These are phyloP conservation scores for Agaricales sp. DNA, from an alignment of 1,284 basidiomycete genomes.

Conservation along the genomic window DNA sequence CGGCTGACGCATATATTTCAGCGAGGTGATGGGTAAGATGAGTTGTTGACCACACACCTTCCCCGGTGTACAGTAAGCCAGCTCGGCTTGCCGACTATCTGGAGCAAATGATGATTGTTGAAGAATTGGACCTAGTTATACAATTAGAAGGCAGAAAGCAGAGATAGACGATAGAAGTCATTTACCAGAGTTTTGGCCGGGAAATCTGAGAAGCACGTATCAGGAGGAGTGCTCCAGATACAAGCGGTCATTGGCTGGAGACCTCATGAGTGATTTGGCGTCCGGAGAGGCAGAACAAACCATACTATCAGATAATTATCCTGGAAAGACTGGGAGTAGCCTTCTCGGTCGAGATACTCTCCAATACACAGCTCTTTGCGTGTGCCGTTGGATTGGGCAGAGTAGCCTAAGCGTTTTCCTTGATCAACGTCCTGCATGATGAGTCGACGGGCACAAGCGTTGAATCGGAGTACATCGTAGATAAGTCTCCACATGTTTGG, in stretches of 20 bases:
- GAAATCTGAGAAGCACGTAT: slow-evolving; percentile 62
- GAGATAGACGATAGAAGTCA: too few species aligned
- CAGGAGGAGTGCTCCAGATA: slow-evolving; percentile 75
- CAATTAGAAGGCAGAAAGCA: too few species aligned
- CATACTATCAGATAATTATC: slow-evolving; percentile 76
- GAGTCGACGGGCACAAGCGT: slow-evolving; percentile 47
- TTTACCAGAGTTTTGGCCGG: slow-evolving; percentile 60
- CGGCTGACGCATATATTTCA: slow-evolving; percentile 41
- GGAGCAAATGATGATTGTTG: slow-evolving; percentile 74
- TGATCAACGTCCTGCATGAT: slow-evolving; percentile 18
- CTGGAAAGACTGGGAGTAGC: slow-evolving; percentile 60
- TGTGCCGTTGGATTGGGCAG: neutral
- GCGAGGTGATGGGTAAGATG: neutral
- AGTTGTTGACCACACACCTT: slow-evolving; percentile 32
- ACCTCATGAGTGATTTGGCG: slow-evolving; percentile 4
- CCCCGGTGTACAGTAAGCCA: slow-evolving; percentile 75
- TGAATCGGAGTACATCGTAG: slow-evolving; percentile 75
- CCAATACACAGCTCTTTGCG: slow-evolving; percentile 47
- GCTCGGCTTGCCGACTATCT: slow-evolving; percentile 62
- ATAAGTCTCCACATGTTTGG: slow-evolving; percentile 66
- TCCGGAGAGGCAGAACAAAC: slow-evolving; percentile 6
- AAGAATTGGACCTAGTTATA: slow-evolving; percentile 65
- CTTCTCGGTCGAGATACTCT: slow-evolving; percentile 55
- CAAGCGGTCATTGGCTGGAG: slow-evolving; percentile 70
- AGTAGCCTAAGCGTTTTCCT: neutral